A percentile compares a stretch with the other conserved stretches of the same genome.
These are phyloP conservation scores for Fraxinus nigra DNA, from an alignment of 305 asterid species.

Conservation along the genomic window DNA sequence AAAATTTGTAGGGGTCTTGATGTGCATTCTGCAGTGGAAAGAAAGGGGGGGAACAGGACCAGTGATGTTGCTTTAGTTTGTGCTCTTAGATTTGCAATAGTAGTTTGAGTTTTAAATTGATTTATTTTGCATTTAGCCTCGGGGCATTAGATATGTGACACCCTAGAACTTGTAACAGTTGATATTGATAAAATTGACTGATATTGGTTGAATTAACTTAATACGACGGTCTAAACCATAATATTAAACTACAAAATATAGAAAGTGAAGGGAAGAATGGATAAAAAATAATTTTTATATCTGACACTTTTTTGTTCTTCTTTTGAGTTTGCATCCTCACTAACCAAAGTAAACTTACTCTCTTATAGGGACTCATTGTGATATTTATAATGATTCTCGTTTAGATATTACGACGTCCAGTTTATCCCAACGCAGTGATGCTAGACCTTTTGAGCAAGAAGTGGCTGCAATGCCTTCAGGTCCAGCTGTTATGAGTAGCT, in stretches of 20 bases:
- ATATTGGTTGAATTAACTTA: constrained; percentile 2
- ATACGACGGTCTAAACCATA: not conserved
- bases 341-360: constrained; percentile 18
- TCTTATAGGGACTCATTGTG: constrained; percentile 58
- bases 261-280: constrained; percentile 3
- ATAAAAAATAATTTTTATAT: not conserved
- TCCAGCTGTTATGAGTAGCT: constrained; percentile 44
- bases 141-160: not conserved
- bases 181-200: constrained; percentile 8
- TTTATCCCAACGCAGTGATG: constrained; percentile 53
- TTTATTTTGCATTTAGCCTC: not conserved
- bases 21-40: not conserved
- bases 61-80: constrained; percentile 17
- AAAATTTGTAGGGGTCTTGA: not conserved
- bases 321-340: constrained; percentile 15
- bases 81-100: constrained; percentile 4
- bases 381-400: constrained; percentile 67
- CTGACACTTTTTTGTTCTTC: constrained; percentile 8
- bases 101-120: not conserved
- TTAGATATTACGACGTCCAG: constrained; percentile 43
- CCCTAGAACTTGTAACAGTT: constrained; percentile 8
- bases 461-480: constrained; percentile 43
- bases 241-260: not conserved
- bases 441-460: constrained; percentile 61
- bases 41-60: not conserved